Evolutionary conservation across 2,329 filamentous ascomycete species (phyloP).

Genomic region (Aureobasidium sp.): DNA sequence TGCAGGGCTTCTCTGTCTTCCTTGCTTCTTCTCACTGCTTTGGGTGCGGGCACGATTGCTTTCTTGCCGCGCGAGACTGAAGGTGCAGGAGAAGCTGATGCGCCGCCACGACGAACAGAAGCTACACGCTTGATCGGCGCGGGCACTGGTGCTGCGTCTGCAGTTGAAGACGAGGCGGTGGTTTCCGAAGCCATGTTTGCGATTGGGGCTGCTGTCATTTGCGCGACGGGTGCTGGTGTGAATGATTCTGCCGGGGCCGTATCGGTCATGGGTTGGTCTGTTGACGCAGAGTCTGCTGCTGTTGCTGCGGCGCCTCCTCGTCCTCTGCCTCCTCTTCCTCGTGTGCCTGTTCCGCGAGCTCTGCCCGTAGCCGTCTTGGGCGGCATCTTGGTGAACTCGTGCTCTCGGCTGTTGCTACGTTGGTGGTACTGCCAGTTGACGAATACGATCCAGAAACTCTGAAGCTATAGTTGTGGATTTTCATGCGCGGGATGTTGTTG

Average conservation of each 20-base stretch:
- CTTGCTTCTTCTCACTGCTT: conserved; percentile 37
- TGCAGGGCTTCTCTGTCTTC: conserved; percentile 35
- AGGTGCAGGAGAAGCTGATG: conserved; percentile 11
- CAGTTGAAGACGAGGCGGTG: background rate
- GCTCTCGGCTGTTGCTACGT: background rate
- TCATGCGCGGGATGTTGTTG: background rate
- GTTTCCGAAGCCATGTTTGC: background rate
- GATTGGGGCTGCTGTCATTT: conserved; percentile 8
- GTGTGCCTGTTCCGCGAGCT: conserved; percentile 11
- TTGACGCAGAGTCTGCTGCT: background rate
- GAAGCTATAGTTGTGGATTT: no score
- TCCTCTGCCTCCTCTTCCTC: conserved; percentile 12
- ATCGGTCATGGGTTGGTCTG: conserved; percentile 1
- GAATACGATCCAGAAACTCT: background rate
- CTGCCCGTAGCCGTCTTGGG: conserved; percentile 13
- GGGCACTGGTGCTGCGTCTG: background rate
- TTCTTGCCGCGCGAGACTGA: conserved; percentile 16
- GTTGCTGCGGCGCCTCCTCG: background rate
- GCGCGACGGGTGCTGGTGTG: conserved; percentile 11
- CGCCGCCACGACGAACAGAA: conserved; percentile 4
- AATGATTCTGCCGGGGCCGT: background rate
- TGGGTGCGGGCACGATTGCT: conserved; percentile 29
- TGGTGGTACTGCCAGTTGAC: background rate
- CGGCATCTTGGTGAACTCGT: conserved; percentile 10
- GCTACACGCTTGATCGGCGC: background rate